A percentile compares a stretch with the other conserved stretches of the same genome.
Evolutionary conservation across 192 early-diverging fungal species (phyloP).

Genomic region (Coemansia pectinata): DNA sequence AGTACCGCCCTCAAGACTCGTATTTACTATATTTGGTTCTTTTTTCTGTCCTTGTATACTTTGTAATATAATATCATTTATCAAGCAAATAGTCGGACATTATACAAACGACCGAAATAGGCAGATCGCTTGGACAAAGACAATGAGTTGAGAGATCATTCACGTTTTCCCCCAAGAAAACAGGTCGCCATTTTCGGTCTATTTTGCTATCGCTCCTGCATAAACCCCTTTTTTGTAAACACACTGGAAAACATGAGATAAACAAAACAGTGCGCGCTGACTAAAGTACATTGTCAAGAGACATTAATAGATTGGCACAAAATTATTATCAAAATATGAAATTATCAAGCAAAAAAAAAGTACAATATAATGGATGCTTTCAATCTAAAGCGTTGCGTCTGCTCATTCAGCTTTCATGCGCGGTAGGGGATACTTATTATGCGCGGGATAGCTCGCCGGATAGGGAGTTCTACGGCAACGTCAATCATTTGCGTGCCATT

Average conservation of each 20-base stretch:
- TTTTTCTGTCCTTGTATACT: constrained; percentile 13
- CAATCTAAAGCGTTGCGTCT: not conserved
- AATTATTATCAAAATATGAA: not conserved
- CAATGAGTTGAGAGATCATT: not conserved
- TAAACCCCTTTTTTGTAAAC: constrained; percentile 5
- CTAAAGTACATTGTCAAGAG: not conserved
- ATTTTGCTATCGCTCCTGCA: constrained; percentile 2
- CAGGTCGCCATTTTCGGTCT: not conserved
- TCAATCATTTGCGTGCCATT: constrained; percentile 50
- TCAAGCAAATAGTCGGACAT: not conserved
- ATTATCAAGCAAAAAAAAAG: constrained; percentile 3
- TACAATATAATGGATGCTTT: not conserved
- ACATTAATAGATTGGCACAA: not conserved
- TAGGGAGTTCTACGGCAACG: constrained; percentile 32
- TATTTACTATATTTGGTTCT: not conserved
- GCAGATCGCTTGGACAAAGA: constrained; percentile 7
- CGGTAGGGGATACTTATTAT: constrained; percentile 32
- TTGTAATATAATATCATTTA: constrained; percentile 15
- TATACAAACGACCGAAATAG: not conserved
- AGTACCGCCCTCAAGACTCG: not conserved
- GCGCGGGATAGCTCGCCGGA: constrained; percentile 38
- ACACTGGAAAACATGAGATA: not conserved
- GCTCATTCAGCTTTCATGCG: not conserved
- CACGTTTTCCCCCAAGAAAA: not conserved
- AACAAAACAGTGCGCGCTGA: constrained; percentile 4